Evolutionary conservation across 257 asterid genomes (phyloP), one percentile per base, ranked within the genome.

Genomic region (Euphrasia confusa): DNA sequence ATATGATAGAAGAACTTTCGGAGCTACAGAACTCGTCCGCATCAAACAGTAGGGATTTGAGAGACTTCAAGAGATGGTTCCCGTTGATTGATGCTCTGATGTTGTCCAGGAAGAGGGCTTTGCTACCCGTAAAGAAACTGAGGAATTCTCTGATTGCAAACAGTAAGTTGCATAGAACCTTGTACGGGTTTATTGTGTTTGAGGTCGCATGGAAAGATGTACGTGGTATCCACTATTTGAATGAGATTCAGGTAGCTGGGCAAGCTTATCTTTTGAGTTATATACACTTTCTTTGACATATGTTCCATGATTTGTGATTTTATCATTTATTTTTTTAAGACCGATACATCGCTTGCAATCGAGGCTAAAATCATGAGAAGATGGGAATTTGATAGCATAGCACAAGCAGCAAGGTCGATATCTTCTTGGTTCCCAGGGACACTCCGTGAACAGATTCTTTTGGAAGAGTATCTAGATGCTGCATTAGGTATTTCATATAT

Each of bases 361-460:
- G 99, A 93, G 81, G 74, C 96, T 67, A 93, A 83, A 79, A 68
- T 79, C 68, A 87, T 89, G 99, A 87, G 84, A 74, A 78, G 99
- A 80, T 93, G 97, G 99, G 97, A 89, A 72, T 93, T 93, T 56
- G 99, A 93, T 68, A 89, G 95, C 69, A 71, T 89, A 71, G 66
- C 82, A 40, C 94, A 89, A 67, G 96, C 97, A 67, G 80, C 81
- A 48, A 74, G 76, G 63, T 81, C 75, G 71, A 74, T 87, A 68
- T 65, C 80, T 55, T 72, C 81, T 48, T 93, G 99, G 99, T 93
- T 85, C 74, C 86, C 88, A 8, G 99, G 99, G 68, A 82, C 95
- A 57, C 55, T 2, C 58, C 28, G 66, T 10, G 99, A 93, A 68
- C 84, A 54, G 75, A 69, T 47, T 72, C 78, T 83, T 64, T 75